Evolutionary conservation across 768 basidiomycete genomes (phyloP).

Genomic region (Suillus weaverae): DNA sequence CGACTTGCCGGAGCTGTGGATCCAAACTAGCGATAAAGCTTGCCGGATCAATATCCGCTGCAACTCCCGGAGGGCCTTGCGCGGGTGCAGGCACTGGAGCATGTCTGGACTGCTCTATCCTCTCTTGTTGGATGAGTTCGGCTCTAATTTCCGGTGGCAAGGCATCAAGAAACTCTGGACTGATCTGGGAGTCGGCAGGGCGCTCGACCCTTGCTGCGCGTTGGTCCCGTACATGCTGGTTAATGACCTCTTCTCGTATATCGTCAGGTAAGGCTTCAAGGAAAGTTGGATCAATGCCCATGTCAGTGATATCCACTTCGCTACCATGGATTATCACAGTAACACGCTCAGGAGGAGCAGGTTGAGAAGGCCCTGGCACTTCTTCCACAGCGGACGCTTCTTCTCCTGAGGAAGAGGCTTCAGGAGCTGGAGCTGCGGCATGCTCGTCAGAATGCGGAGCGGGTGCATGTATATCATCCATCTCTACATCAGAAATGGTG

Average conservation of each 20-base stretch:
- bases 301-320: conserved; percentile 95
- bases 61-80: conserved; percentile 38
- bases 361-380: conserved; percentile 34
- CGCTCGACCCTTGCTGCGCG: conserved; percentile 74
- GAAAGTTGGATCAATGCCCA: conserved; percentile 98
- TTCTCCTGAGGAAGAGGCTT: conserved; percentile 21
- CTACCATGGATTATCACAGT: conserved; percentile 92
- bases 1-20: conserved; percentile 85
- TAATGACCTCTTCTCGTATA: conserved; percentile 97
- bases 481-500: conserved; percentile 49
- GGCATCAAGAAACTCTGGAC: conserved; percentile 93
- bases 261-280: conserved; percentile 97
- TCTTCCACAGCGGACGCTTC: conserved; percentile 10
- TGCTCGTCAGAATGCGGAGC: conserved; percentile 25
- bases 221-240: conserved; percentile 94
- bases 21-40: conserved; percentile 92
- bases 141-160: conserved; percentile 95
- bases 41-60: conserved; percentile 81
- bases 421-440: conserved; percentile 21
- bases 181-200: conserved; percentile 85
- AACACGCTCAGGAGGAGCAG: conserved; percentile 54
- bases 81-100: conserved; percentile 34
- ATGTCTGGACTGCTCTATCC: conserved; percentile 73
- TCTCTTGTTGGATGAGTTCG: conserved; percentile 95
- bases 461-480: conserved; percentile 40